A percentile compares a stretch with the other conserved stretches of the same genome.
These are phyloP conservation scores for Cladobotryum protrusum DNA, from an alignment of 2,329 filamentous ascomycete species.

Conservation along the genomic window DNA sequence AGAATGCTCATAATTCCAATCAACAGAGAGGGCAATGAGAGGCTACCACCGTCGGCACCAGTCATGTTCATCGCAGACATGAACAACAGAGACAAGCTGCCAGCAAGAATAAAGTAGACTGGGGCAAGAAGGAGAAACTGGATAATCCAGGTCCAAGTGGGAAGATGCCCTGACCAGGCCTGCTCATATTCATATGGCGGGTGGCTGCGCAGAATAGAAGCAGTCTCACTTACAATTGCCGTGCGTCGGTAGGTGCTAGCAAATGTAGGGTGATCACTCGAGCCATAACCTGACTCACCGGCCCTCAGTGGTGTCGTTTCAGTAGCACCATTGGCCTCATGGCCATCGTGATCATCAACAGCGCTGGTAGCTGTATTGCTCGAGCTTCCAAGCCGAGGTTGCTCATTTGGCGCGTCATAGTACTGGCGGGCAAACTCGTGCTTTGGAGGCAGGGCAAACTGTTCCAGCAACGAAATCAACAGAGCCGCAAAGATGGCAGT, in stretches of 20 bases:
- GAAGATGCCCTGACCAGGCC: constrained; percentile 72
- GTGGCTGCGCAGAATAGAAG: constrained; percentile 18
- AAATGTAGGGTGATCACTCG: constrained; percentile 43
- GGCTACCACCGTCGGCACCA: constrained; percentile 71
- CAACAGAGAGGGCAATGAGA: constrained; percentile 64
- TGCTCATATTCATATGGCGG: constrained; percentile 67
- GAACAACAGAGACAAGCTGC: constrained; percentile 67
- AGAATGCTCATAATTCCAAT: constrained; percentile 64
- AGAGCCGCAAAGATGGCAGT: constrained; percentile 68
- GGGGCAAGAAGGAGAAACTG: constrained; percentile 79
- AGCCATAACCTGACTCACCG: constrained; percentile 27
- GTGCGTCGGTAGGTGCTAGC: constrained; percentile 50
- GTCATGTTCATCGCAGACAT: constrained; percentile 73
- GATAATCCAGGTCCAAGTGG: constrained; percentile 79
- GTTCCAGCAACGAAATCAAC: constrained; percentile 69
- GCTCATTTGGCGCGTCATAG: constrained; percentile 44
- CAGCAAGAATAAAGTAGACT: constrained; percentile 68
- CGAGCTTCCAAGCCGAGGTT: constrained; percentile 18
- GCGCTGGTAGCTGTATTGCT: constrained; percentile 8
- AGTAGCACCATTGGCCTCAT: constrained; percentile 32
- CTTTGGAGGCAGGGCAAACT: constrained; percentile 70
- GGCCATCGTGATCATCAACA: constrained; percentile 11
- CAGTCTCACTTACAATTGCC: constrained; percentile 24
- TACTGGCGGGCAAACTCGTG: constrained; percentile 58
- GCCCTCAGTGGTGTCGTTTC: constrained; percentile 50